These are phyloP conservation scores for Isoetes taiwanensis DNA, from an alignment of 75 land plant genomes.

Conservation along the genomic window DNA sequence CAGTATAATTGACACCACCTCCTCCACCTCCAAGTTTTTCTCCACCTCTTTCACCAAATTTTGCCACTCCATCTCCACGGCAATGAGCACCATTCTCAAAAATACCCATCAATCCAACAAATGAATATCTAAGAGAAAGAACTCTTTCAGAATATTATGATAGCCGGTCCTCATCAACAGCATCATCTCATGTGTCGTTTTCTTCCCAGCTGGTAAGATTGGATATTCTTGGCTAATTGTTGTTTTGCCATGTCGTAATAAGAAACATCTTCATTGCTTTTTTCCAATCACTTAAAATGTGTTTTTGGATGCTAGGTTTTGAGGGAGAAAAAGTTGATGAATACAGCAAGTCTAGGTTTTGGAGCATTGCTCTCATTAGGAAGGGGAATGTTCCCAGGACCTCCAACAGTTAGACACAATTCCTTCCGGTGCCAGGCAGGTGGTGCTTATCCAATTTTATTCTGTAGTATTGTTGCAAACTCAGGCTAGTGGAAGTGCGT, in stretches of 20 bases:
- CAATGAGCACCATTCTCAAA: slow-evolving; percentile 33
- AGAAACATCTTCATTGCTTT: not conserved
- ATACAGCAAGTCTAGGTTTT: slow-evolving; percentile 77
- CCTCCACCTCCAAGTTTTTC: no score
- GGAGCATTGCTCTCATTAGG: slow-evolving; percentile 92
- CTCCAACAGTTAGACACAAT: slow-evolving; percentile 54
- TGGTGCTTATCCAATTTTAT: slow-evolving; percentile 80
- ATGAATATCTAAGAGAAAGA: slow-evolving; percentile 25
- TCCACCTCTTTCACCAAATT: no score
- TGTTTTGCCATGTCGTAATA: not conserved
- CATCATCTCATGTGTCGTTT: slow-evolving; percentile 63
- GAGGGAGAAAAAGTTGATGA: slow-evolving; percentile 67
- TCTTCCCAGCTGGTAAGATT: slow-evolving; percentile 75
- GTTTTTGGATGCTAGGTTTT: slow-evolving; percentile 36
- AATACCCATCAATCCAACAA: slow-evolving; percentile 41
- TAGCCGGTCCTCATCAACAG: slow-evolving; percentile 26
- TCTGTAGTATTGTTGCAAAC: slow-evolving; percentile 46
- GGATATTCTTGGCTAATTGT: not conserved
- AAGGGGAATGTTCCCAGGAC: slow-evolving; percentile 54
- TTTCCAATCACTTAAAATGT: not conserved
- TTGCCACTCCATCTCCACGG: no score
- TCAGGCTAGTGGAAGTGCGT: slow-evolving; percentile 90
- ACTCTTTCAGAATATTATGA: no score
- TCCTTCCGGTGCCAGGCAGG: slow-evolving; percentile 77
- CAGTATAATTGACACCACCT: no score